phyloP scores from a whole-genome alignment of 2,329 filamentous ascomycete species.

The Fusarium tuaranense region DNA sequence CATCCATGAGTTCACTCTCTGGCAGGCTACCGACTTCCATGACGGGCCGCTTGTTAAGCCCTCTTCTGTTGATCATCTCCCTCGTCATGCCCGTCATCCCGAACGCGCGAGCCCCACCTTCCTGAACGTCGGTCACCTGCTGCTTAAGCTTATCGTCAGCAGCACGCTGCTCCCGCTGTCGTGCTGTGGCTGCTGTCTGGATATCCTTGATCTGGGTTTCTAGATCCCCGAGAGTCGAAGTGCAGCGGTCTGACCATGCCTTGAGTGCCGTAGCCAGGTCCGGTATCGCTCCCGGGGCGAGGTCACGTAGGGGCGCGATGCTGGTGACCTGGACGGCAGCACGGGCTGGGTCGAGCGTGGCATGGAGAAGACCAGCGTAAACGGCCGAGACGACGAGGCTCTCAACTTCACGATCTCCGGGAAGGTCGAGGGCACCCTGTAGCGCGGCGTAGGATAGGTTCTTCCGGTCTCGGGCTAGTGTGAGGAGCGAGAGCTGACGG shows the following conservation, averaged over 20 bases:
- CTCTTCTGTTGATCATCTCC: constrained; percentile 43
- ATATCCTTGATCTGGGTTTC: constrained; percentile 80
- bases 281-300: constrained; percentile 78
- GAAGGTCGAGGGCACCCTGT: constrained; percentile 73
- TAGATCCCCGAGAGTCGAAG: constrained; percentile 77
- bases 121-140: constrained; percentile 61
- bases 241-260: constrained; percentile 84
- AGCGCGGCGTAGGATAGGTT: constrained; percentile 81
- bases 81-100: constrained; percentile 35
- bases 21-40: constrained; percentile 56
- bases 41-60: constrained; percentile 51
- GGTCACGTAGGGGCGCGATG: constrained; percentile 87
- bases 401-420: constrained; percentile 79
- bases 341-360: constrained; percentile 83
- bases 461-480: constrained; percentile 75
- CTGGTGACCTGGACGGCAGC: constrained; percentile 81
- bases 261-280: constrained; percentile 75
- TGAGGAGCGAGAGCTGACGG: constrained; percentile 88
- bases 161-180: constrained; percentile 62
- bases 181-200: constrained; percentile 65
- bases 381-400: constrained; percentile 87
- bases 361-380: constrained; percentile 85
- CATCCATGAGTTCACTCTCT: constrained; percentile 65
- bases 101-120: constrained; percentile 51
- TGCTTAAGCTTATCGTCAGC: constrained; percentile 62